phyloP scores from a whole-genome alignment of 2,329 filamentous ascomycete species.

The Lachnellula cervina region DNA sequence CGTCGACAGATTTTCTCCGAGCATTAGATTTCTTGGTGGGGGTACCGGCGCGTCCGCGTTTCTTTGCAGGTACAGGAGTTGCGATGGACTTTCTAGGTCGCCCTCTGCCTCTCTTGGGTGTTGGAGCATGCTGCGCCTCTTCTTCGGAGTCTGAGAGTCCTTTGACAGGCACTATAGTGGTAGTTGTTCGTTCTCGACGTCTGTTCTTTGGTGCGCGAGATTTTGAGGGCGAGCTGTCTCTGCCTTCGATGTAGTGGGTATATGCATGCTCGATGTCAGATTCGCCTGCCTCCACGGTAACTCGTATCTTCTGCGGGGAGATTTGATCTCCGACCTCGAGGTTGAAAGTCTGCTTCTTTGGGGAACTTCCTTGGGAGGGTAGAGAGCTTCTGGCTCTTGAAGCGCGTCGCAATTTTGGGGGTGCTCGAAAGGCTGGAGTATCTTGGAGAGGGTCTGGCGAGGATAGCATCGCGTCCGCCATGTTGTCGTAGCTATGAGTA shows the following conservation, averaged over 20 bases:
- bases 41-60: slow-evolving; percentile 20
- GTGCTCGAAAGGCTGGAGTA: slow-evolving; percentile 23
- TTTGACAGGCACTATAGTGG: slow-evolving; percentile 30
- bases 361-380: slow-evolving; percentile 26
- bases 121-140: slow-evolving; percentile 25
- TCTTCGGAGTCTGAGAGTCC: slow-evolving; percentile 30
- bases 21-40: slow-evolving; percentile 19
- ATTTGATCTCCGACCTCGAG: slow-evolving; percentile 31
- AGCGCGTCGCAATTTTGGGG: slow-evolving; percentile 24
- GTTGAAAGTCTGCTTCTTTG: slow-evolving; percentile 33
- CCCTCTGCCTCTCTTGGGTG: slow-evolving; percentile 38
- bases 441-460: slow-evolving; percentile 34
- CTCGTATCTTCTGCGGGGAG: slow-evolving; percentile 32
- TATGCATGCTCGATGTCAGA: slow-evolving; percentile 24
- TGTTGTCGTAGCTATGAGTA: slow-evolving; percentile 10
- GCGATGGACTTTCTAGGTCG: slow-evolving; percentile 39
- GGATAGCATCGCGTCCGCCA: slow-evolving; percentile 24
- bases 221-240: slow-evolving; percentile 15
- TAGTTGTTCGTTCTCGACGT: slow-evolving; percentile 27
- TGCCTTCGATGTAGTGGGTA: slow-evolving; percentile 10
- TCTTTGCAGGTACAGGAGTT: slow-evolving; percentile 33
- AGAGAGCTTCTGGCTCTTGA: slow-evolving; percentile 21
- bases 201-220: slow-evolving; percentile 16
- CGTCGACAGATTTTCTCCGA: slow-evolving; percentile 25
- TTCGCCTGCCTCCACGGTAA: slow-evolving; percentile 32